Percentiles rank a stretch among this genome's conserved stretches.
phyloP scores from a whole-genome alignment of 441 rosid genomes.

The Breynia disticha region DNA sequence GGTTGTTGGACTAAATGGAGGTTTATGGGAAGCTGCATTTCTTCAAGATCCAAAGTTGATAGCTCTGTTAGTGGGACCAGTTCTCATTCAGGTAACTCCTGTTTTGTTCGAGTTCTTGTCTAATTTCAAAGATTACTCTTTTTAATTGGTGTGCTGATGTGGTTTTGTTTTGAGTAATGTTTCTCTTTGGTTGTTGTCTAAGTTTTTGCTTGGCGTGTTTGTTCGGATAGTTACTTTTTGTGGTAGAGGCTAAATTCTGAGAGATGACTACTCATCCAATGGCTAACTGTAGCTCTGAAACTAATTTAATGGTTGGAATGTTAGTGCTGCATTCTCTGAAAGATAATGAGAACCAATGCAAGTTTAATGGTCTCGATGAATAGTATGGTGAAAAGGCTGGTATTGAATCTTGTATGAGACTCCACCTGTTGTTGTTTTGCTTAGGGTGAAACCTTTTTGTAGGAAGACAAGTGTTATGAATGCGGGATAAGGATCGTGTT shows the following conservation, averaged over 20 bases:
- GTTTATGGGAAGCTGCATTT: constrained; percentile 67
- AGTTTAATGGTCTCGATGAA: no score
- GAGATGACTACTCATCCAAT: not conserved
- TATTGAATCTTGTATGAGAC: no score
- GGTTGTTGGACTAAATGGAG: constrained; percentile 82
- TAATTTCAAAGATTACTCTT: not conserved
- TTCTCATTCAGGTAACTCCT: constrained; percentile 49
- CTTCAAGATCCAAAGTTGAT: constrained; percentile 93
- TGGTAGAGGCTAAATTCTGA: not conserved
- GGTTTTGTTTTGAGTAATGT: not conserved
- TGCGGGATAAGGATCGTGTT: no score
- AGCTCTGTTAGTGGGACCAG: constrained; percentile 63
- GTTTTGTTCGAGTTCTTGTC: not conserved
- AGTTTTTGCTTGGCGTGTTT: constrained; percentile 1
- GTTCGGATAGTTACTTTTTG: not conserved
- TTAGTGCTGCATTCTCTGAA: no score
- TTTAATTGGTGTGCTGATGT: constrained; percentile 2
- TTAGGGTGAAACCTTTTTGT: no score
- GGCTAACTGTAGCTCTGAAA: not conserved
- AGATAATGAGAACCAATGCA: no score
- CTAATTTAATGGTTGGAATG: not conserved
- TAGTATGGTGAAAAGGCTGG: no score
- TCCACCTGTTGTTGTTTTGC: no score
- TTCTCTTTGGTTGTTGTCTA: not conserved
- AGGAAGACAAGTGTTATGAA: no score